Evolutionary conservation across 257 asterid genomes (phyloP), one percentile per base, ranked within the genome.

Genomic region (Forsythia suspensa): DNA sequence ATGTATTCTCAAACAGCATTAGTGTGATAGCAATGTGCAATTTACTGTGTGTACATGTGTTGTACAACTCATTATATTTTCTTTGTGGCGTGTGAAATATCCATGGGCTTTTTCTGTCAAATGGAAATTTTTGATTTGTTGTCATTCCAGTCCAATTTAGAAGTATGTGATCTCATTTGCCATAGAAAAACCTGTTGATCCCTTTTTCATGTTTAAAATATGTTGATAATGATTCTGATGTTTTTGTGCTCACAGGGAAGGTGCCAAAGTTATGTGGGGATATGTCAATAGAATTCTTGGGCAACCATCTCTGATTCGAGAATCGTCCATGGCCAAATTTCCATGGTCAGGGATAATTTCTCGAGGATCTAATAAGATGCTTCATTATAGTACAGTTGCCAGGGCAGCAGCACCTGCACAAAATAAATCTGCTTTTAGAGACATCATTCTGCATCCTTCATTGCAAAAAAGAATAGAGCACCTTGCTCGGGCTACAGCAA

Each of bases 231-330:
- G 24, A 37, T 79, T 67, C 68, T 73, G 57, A n/a, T 21, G 42
- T 51, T 79, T 39, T 52, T 80, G 46, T 72, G 37, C 77, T 83
- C 71, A 70, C 91, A 93, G 99, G 94, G 99, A 95, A 92, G 99
- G 98, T 74, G 87, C 98, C 10, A 86, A 90, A 80, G 99, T 95
- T 76, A 91, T 86, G 66, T 95, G 99, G 99, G 98, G 98, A 74
- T 94, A 95, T 79, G 74, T 95, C 75, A 93, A 95, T 85, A 87
- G 98, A 83, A 93, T 95, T 80, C 97, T 95, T 72, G 99, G 99
- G 57, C 99, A 93, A 86, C 99, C 99, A 74, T 95, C 99, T 79
- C 88, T 93, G 78, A 95, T 95, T 89, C 92, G 99, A 74, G 99
- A 93, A 84, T 95, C 99, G 74, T 95, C 99, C 12, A 81, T 95